These are phyloP conservation scores for Xerocomus potaroensis DNA, from an alignment of 768 basidiomycete species.

Conservation along the genomic window DNA sequence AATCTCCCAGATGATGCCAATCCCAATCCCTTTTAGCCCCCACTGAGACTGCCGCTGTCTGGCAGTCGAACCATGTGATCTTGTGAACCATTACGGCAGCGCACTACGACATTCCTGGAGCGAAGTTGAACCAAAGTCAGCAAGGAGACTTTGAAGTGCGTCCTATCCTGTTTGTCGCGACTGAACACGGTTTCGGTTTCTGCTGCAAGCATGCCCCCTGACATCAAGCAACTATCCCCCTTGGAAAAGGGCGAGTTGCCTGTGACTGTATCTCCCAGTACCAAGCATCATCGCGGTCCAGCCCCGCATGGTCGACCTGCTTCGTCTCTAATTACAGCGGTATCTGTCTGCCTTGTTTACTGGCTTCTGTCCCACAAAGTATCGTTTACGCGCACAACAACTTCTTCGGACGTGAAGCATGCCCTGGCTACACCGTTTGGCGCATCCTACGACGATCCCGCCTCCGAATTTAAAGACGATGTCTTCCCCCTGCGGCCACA, in stretches of 20 bases:
- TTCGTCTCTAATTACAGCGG: conserved; percentile 5
- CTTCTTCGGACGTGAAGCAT: neutral
- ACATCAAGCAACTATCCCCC: conserved; percentile 9
- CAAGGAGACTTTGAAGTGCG: no score
- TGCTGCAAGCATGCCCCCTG: conserved; percentile 7
- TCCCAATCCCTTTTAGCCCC: no score
- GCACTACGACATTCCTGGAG: no score
- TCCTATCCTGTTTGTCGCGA: neutral
- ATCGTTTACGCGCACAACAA: neutral
- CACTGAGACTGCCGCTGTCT: no score
- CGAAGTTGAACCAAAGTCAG: no score
- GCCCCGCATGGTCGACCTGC: neutral
- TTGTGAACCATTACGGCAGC: no score
- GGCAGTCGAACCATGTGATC: no score
- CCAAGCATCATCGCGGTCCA: neutral
- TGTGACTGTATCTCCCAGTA: conserved; percentile 2
- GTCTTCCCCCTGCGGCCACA: conserved; percentile 59
- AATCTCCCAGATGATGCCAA: no score
- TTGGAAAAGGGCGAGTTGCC: conserved; percentile 20
- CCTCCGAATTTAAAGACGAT: conserved; percentile 46
- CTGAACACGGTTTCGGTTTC: conserved; percentile 1
- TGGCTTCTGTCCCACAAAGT: conserved; percentile 14
- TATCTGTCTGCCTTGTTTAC: conserved; percentile 19
- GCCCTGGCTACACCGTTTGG: conserved; percentile 5
- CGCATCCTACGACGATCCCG: conserved; percentile 28